Conservation (phyloP, 495 filamentous ascomycete genomes). For the Penicillium egyptiacum region DNA sequence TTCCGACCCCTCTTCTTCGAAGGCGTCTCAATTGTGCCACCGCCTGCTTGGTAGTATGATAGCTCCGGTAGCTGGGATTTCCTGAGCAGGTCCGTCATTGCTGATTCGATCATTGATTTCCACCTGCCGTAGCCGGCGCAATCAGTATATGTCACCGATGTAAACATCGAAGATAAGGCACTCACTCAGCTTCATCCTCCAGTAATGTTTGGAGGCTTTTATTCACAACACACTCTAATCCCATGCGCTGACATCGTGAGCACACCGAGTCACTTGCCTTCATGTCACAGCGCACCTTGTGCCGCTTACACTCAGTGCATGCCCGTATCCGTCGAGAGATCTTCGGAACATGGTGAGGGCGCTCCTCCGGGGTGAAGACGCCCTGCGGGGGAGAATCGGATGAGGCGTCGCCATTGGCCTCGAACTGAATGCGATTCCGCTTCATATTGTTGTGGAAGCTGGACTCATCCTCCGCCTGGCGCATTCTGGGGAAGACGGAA, state of each 20-base stretch:
- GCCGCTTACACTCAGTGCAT: slow-evolving; percentile 55
- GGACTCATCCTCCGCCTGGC: slow-evolving; percentile 23
- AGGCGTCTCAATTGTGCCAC: slow-evolving; percentile 37
- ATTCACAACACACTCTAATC: slow-evolving; percentile 53
- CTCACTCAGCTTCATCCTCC: slow-evolving; percentile 51
- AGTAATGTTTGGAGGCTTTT: slow-evolving; percentile 57
- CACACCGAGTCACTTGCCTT: slow-evolving; percentile 45
- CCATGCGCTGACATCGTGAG: slow-evolving; percentile 51
- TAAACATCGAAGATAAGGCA: slow-evolving; percentile 7
- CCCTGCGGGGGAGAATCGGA: slow-evolving; percentile 41
- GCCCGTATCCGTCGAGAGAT: slow-evolving; percentile 58
- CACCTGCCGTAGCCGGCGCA: slow-evolving; percentile 28
- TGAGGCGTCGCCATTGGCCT: slow-evolving; percentile 44
- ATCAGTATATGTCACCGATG: slow-evolving; percentile 1
- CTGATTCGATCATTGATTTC: slow-evolving; percentile 49
- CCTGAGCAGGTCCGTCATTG: slow-evolving; percentile 47
- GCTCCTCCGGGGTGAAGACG: slow-evolving; percentile 34
- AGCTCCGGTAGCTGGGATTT: slow-evolving; percentile 48
- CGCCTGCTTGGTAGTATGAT: slow-evolving; percentile 45
- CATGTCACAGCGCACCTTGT: slow-evolving; percentile 56
- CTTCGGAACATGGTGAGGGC: slow-evolving; percentile 47
- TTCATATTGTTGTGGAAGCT: slow-evolving; percentile 37
- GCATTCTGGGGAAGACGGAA: slow-evolving; percentile 26
- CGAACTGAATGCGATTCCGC: slow-evolving; percentile 48
- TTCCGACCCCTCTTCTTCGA: slow-evolving; percentile 40